Percentiles rank a stretch among this genome's conserved stretches.
Evolutionary conservation across 768 basidiomycete genomes (phyloP).

Genomic region (Glaciozyma antarctica): DNA sequence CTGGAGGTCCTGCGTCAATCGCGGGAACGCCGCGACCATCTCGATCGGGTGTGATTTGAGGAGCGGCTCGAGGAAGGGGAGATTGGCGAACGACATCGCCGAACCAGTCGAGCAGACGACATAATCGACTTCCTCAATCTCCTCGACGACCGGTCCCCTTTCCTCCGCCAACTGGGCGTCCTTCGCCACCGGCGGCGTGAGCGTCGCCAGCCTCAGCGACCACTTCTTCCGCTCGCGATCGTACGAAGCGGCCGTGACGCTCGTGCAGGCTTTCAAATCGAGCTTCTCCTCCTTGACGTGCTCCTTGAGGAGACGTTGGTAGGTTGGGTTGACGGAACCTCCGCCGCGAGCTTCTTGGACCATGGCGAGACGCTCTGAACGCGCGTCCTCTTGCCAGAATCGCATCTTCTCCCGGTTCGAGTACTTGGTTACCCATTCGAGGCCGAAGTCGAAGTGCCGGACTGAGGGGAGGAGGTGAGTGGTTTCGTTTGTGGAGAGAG

Average conservation of each 20-base stretch:
- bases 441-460: slow-evolving; percentile 27
- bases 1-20: slow-evolving; percentile 28
- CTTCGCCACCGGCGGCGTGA: too few relatives aligned
- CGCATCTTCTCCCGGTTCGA: slow-evolving; percentile 22
- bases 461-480: background rate
- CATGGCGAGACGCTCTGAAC: slow-evolving; percentile 6
- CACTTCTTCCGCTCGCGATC: slow-evolving; percentile 3
- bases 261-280: slow-evolving; percentile 5
- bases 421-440: slow-evolving; percentile 29
- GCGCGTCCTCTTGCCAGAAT: slow-evolving; percentile 29
- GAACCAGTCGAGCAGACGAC: slow-evolving; percentile 28
- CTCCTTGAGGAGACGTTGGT: slow-evolving; percentile 15
- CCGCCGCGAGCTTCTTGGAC: slow-evolving; percentile 29
- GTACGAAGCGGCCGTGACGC: background rate
- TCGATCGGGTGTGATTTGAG: slow-evolving; percentile 20
- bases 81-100: slow-evolving; percentile 11
- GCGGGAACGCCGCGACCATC: slow-evolving; percentile 22
- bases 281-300: slow-evolving; percentile 18
- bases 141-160: background rate
- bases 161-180: background rate
- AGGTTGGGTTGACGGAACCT: slow-evolving; percentile 29
- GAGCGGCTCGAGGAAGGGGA: slow-evolving; percentile 23
- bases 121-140: slow-evolving; percentile 13
- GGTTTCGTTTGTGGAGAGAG: background rate
- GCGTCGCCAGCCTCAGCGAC: slow-evolving; percentile 8